Conservation (phyloP, 2,329 filamentous ascomycete species). For the Arthroderma sp. region DNA sequence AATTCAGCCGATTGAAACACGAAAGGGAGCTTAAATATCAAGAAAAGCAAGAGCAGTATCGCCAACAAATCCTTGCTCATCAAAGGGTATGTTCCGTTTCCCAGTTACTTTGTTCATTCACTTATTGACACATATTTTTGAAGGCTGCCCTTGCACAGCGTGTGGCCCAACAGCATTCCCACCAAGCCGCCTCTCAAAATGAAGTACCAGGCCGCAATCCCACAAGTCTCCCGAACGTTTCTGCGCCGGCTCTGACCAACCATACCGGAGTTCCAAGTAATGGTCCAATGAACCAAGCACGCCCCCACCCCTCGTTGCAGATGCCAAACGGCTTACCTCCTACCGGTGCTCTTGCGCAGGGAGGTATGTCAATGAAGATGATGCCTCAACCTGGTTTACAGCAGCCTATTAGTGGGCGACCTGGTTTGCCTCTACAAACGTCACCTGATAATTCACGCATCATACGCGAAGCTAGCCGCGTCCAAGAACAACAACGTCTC, state of each 20-base stretch:
- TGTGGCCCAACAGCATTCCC: conserved; percentile 22
- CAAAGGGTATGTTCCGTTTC: conserved; percentile 32
- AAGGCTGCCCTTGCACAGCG: conserved; percentile 33
- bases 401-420: conserved; percentile 23
- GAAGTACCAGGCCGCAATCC: not conserved
- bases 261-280: conserved; percentile 9
- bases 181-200: conserved; percentile 1
- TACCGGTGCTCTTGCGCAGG: conserved; percentile 36
- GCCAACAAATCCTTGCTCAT: conserved; percentile 49
- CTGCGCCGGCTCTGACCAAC: not conserved
- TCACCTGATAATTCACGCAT: conserved; percentile 36
- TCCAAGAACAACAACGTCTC: conserved; percentile 45
- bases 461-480: conserved; percentile 34
- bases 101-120: conserved; percentile 2
- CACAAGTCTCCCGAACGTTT: not conserved
- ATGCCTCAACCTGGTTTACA: conserved; percentile 47
- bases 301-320: conserved; percentile 28
- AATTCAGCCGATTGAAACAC: conserved; percentile 80
- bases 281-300: conserved; percentile 20
- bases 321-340: conserved; percentile 29
- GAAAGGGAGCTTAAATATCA: conserved; percentile 63
- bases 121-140: conserved; percentile 8
- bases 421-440: conserved; percentile 42
- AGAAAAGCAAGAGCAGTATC: conserved; percentile 45
- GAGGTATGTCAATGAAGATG: conserved; percentile 46